phyloP scores from a whole-genome alignment of 73 alveolate species.

The Loxodes magnus region DNA sequence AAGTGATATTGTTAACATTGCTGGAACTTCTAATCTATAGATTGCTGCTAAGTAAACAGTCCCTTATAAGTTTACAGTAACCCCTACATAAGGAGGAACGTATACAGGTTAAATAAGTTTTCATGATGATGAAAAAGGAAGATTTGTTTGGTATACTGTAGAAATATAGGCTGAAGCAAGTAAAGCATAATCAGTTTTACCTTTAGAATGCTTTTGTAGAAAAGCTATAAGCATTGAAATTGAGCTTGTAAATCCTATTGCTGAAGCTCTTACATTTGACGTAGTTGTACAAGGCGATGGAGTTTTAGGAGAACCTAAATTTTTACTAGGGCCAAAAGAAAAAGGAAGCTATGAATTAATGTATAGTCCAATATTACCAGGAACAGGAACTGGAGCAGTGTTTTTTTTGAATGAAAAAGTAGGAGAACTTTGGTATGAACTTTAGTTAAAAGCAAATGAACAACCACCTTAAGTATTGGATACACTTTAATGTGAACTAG shows the following conservation, averaged over 20 bases:
- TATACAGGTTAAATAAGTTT: conserved; percentile 91
- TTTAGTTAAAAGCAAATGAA: conserved; percentile 78
- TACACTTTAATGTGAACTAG: conserved; percentile 83
- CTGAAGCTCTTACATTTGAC: conserved; percentile 84
- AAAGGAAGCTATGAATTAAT: conserved; percentile 71
- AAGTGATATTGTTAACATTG: conserved; percentile 86
- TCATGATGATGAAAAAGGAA: conserved; percentile 67
- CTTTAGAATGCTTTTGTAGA: no score
- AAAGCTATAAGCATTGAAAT: no score
- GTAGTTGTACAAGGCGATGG: conserved; percentile 85
- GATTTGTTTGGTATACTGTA: conserved; percentile 94
- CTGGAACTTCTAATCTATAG: conserved; percentile 46
- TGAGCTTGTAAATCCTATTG: conserved; percentile 86
- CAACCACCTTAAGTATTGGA: conserved; percentile 67
- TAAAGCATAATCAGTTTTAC: no score
- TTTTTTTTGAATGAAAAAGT: conserved; percentile 85
- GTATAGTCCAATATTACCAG: conserved; percentile 84
- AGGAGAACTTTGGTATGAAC: conserved; percentile 95
- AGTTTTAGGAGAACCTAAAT: conserved; percentile 72
- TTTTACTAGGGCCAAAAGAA: conserved; percentile 65
- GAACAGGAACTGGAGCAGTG: conserved; percentile 76
- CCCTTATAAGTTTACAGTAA: conserved; percentile 26
- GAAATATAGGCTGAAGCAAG: no score
- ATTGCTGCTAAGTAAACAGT: conserved; percentile 29
- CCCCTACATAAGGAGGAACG: conserved; percentile 89